Conservation (phyloP, 2,329 filamentous ascomycete genomes). For the Beauveria scarabaeidicola region DNA sequence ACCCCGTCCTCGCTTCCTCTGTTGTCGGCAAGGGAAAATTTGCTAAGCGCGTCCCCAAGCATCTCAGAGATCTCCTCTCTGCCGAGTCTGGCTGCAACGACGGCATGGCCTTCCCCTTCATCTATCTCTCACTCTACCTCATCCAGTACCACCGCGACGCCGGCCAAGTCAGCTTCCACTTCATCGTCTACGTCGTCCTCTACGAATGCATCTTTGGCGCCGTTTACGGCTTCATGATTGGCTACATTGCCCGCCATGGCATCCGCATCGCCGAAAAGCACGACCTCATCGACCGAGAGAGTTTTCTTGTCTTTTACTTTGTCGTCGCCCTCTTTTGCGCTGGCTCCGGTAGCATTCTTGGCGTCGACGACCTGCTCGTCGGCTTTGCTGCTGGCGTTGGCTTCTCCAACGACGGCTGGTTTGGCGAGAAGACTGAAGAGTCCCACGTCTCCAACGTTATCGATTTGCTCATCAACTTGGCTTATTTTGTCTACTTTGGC, state of each 20-base stretch:
- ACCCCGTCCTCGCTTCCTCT: constrained; percentile 92
- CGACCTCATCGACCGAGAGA: constrained; percentile 88
- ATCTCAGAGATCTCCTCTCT: constrained; percentile 88
- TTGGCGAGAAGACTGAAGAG: constrained; percentile 95
- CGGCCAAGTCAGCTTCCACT: constrained; percentile 66
- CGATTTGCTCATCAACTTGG: constrained; percentile 89
- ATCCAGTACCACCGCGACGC: constrained; percentile 70
- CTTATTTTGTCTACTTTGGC: constrained; percentile 96
- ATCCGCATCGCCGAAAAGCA: constrained; percentile 81
- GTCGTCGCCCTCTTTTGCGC: constrained; percentile 92
- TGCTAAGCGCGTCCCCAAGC: constrained; percentile 92
- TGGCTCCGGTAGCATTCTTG: constrained; percentile 82
- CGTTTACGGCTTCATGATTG: constrained; percentile 76
- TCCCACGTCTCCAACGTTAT: constrained; percentile 99
- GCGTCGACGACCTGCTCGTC: constrained; percentile 87
- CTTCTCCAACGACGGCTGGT: constrained; percentile 99
- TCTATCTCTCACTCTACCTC: constrained; percentile 86
- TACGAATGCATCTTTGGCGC: constrained; percentile 96
- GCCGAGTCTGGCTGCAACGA: constrained; percentile 98
- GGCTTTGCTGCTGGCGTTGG: constrained; percentile 95
- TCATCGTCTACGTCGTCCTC: constrained; percentile 80
- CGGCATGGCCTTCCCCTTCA: constrained; percentile 97
- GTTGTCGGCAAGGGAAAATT: constrained; percentile 99
- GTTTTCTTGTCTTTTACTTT: constrained; percentile 98
- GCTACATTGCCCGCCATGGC: constrained; percentile 81